Evolutionary conservation across 2,329 filamentous ascomycete genomes (phyloP), one percentile per base, ranked within the genome.

Genomic region (Paracoccidioides brasiliensis): DNA sequence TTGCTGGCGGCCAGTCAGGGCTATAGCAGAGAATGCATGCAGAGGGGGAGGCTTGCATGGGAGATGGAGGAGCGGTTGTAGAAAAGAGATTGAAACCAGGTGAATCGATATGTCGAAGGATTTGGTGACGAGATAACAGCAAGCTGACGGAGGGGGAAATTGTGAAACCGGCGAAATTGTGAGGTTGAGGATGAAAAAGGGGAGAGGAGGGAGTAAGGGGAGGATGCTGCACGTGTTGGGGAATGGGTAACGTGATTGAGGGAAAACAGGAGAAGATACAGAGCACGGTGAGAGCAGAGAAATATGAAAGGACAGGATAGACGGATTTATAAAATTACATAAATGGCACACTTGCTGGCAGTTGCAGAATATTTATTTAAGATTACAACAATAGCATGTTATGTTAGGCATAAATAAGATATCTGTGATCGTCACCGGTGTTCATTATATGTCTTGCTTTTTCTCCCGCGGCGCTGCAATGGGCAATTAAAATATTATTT

Each of bases 141-240:
- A 48, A 30, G 43, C 14, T 45, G 53, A 46, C 51, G 48, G 48
- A 55, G 56, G 53, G 28, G 38, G 15, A 30, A 53, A 46, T 44
- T 46, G 53, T 54, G 8, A 44, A 55, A 57, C 56, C 57, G 48
- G 49, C 35, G 38, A 41, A 3, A 49, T 55, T 48, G 45, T 32
- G 45, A 48, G 30, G 55, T 54, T 59, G 51, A 53, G 14, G 52
- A 53, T 59, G 60, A 57, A 63, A 60, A 60, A n/a, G 40, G 41
- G 43, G 53, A 32, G 51, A 15, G n/a, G 15, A 33, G 33, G 15
- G 12, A 33, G 33, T n/a, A 40, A 37, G 15, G 46, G 30, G 46
- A 37, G 46, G 10, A 7, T 12, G 45, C 10, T 28, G 14, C 37
- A 49, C 32, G 32, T 32, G 45, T 37, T 10, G 15, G 45, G 15